Conservation (phyloP, 306 rosid genomes). For the Cicer pinnatifidum region DNA sequence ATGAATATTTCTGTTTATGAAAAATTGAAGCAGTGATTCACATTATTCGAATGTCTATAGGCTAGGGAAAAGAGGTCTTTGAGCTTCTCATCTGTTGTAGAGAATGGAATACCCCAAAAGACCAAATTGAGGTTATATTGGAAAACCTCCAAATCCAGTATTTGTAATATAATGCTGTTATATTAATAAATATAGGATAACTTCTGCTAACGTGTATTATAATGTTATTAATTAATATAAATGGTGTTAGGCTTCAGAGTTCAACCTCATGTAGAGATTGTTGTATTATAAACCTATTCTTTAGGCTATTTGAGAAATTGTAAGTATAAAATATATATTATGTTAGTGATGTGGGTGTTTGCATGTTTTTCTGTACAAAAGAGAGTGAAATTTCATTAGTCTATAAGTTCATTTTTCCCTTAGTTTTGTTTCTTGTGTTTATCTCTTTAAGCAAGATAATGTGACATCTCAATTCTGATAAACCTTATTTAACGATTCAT, state of each 20-base stretch:
- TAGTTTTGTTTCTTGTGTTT: not conserved
- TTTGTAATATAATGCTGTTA: conserved; percentile 61
- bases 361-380: conserved; percentile 31
- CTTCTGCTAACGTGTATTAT: conserved; percentile 49
- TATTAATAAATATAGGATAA: conserved; percentile 46
- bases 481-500: no score
- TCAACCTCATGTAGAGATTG: conserved; percentile 54
- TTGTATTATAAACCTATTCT: conserved; percentile 59
- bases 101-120: conserved; percentile 45
- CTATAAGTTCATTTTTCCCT: conserved; percentile 13
- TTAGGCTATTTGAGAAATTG: conserved; percentile 53
- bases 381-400: conserved; percentile 3
- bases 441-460: not conserved
- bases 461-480: no score
- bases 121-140: conserved; percentile 42
- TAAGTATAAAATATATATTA: conserved; percentile 41
- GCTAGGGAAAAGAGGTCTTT: conserved; percentile 41
- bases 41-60: conserved; percentile 46
- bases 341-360: conserved; percentile 32
- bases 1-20: conserved; percentile 5
- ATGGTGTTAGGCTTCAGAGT: conserved; percentile 45
- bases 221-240: conserved; percentile 43
- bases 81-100: conserved; percentile 49
- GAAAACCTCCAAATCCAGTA: conserved; percentile 45
- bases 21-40: conserved; percentile 16